A percentile compares a stretch with the other conserved stretches of the same genome.
Evolutionary conservation across 169 alveolate species (phyloP).

Genomic region (Cryptosporidium sp.): DNA sequence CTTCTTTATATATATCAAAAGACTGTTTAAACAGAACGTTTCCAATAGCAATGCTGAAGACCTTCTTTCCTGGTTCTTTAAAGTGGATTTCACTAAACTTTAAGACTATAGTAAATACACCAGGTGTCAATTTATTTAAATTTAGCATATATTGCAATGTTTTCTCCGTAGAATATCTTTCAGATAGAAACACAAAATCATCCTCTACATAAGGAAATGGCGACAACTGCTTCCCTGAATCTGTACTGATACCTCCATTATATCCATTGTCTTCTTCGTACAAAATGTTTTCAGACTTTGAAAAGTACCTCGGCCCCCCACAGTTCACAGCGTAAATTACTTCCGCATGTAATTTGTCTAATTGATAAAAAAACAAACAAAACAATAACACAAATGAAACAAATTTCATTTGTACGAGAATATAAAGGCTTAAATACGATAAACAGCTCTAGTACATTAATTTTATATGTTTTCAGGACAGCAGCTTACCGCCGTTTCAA

Average conservation of each 20-base stretch:
- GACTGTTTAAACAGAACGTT: conserved; percentile 35
- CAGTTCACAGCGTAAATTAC: conserved; percentile 71
- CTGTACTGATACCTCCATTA: conserved; percentile 54
- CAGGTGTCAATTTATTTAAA: conserved; percentile 45
- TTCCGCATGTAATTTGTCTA: neutral
- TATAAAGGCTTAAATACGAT: neutral
- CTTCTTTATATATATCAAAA: conserved; percentile 59
- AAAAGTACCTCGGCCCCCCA: conserved; percentile 63
- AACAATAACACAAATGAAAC: neutral
- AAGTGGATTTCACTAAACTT: conserved; percentile 61
- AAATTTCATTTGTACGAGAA: neutral
- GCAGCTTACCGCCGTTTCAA: neutral
- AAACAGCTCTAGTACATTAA: neutral
- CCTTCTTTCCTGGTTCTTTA: conserved; percentile 40
- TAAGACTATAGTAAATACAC: conserved; percentile 55
- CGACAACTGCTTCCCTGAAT: conserved; percentile 46
- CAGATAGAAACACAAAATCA: conserved; percentile 41
- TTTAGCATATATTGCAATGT: conserved; percentile 49
- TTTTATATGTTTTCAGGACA: neutral
- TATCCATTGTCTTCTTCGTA: conserved; percentile 66
- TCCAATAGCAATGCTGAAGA: conserved; percentile 59
- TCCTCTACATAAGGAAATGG: conserved; percentile 72
- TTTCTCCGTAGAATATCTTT: conserved; percentile 52
- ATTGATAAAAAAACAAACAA: neutral
- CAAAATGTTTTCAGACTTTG: conserved; percentile 20